phyloP scores from a whole-genome alignment of 2,329 filamentous ascomycete genomes.

The Sarocladium kiliense region DNA sequence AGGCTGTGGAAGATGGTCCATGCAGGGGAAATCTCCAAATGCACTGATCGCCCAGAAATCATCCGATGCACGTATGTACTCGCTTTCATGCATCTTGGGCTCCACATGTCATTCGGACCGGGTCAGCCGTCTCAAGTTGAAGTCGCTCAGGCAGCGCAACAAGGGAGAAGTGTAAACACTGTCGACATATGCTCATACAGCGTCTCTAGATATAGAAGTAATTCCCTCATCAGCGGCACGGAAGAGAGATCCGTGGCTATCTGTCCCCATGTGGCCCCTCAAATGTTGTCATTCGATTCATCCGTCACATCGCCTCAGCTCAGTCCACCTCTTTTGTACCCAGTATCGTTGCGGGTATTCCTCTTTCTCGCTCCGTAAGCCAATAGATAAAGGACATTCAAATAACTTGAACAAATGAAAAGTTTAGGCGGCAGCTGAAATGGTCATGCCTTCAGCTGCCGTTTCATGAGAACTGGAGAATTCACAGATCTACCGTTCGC shows the following conservation, averaged over 20 bases:
- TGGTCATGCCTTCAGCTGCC: background rate
- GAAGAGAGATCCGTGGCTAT: background rate
- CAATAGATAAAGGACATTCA: background rate
- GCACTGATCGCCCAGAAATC: background rate
- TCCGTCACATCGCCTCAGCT: no score
- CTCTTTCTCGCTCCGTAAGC: background rate
- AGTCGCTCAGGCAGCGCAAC: background rate
- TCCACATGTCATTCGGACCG: conserved; percentile 3
- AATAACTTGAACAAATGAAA: background rate
- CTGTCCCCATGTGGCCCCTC: background rate
- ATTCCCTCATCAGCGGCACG: conserved; percentile 5
- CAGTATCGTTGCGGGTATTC: conserved; percentile 4
- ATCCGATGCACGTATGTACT: background rate
- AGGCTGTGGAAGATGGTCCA: background rate
- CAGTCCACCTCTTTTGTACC: background rate
- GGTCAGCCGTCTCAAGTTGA: background rate
- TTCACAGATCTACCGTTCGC: background rate
- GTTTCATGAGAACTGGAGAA: background rate
- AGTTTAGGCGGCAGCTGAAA: background rate
- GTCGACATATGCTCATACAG: background rate
- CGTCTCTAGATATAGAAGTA: background rate
- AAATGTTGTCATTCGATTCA: background rate
- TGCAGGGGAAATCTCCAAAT: background rate
- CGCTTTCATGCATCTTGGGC: background rate
- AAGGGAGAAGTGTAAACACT: background rate